A percentile compares a stretch with the other conserved stretches of the same genome.
These are phyloP conservation scores for Cryptosporidium ubiquitum DNA, from an alignment of 169 alveolate species.

Conservation along the genomic window DNA sequence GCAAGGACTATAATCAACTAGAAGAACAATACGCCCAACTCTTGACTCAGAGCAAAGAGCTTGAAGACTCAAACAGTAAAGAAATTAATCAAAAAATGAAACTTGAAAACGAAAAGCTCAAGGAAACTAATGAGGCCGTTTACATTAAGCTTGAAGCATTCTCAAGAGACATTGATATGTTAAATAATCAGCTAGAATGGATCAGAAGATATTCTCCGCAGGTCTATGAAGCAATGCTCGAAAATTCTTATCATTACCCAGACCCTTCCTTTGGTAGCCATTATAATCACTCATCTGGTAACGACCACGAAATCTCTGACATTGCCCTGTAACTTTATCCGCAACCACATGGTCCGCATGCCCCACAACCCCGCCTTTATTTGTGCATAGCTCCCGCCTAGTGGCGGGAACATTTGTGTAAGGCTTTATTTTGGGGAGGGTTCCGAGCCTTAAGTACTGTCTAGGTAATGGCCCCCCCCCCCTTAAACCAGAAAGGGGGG, in stretches of 20 bases:
- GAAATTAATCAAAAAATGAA: not conserved
- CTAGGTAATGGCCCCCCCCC: conserved; percentile 8
- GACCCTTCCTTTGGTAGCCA: not conserved
- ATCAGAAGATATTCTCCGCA: conserved; percentile 72
- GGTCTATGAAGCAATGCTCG: conserved; percentile 54
- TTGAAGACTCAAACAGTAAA: not conserved
- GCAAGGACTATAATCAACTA: not conserved
- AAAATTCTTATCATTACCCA: conserved; percentile 5
- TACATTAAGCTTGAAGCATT: conserved; percentile 61
- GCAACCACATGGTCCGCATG: too few species aligned
- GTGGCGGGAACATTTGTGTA: not conserved
- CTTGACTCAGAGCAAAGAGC: not conserved
- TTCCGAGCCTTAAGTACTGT: conserved; percentile 67
- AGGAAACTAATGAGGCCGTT: conserved; percentile 53
- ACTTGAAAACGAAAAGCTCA: conserved; percentile 42
- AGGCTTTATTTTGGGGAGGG: not conserved
- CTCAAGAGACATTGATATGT: conserved; percentile 53
- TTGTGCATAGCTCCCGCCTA: not conserved
- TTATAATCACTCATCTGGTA: not conserved
- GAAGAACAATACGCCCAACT: not conserved
- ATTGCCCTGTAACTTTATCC: not conserved
- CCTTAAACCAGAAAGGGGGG: not conserved
- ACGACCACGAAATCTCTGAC: conserved; percentile 22
- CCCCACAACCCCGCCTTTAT: conserved; percentile 11
- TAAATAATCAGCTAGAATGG: conserved; percentile 66